These are phyloP conservation scores for Diaporthe vexans DNA, from an alignment of 2,329 filamentous ascomycete species.

Conservation along the genomic window DNA sequence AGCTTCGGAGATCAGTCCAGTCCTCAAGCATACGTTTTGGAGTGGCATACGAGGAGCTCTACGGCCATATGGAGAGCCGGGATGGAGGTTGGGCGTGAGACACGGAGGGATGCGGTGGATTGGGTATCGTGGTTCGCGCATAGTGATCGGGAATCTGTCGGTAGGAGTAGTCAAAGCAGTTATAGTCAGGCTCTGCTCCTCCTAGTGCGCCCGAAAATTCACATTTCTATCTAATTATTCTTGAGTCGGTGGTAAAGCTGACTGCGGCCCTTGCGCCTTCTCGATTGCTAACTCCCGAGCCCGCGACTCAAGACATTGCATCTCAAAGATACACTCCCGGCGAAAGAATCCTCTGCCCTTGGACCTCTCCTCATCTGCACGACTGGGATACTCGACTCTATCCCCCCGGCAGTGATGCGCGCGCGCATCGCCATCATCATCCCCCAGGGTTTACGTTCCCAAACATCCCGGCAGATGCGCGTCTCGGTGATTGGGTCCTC, in stretches of 20 bases:
- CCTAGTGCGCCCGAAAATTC: too few species aligned
- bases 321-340: background rate
- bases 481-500: background rate
- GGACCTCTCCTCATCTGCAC: background rate
- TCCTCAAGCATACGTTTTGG: background rate
- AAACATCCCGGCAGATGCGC: background rate
- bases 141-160: background rate
- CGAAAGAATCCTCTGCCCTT: conserved; percentile 9
- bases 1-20: background rate
- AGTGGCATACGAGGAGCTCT: background rate
- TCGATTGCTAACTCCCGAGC: background rate
- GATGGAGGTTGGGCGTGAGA: too few species aligned
- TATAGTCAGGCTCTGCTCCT: too few species aligned
- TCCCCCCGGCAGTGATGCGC: conserved; percentile 3
- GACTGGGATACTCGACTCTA: background rate
- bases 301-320: background rate
- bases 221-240: background rate
- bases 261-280: background rate
- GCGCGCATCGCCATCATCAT: conserved; percentile 1
- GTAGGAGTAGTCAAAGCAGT: too few species aligned
- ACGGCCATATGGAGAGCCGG: too few species aligned
- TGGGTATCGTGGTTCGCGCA: background rate
- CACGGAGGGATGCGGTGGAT: too few species aligned
- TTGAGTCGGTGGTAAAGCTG: background rate
- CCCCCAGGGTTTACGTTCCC: conserved; percentile 8